Conservation (phyloP, 106 monocot genomes). For the Cymbidium sinense region DNA sequence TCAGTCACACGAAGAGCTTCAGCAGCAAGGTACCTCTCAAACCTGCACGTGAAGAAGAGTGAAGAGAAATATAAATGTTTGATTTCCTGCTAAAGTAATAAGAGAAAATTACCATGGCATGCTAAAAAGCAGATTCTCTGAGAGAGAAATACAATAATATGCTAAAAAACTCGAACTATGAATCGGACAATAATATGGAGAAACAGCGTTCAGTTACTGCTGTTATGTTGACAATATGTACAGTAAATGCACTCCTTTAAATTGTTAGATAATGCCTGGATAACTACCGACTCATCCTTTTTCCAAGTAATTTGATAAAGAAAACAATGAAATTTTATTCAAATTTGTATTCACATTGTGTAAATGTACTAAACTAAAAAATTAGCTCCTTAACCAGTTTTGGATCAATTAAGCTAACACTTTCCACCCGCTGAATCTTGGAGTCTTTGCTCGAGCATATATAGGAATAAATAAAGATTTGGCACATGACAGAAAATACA, state of each 20-base stretch:
- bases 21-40: constrained; percentile 78
- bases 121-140: background rate
- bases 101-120: background rate
- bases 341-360: background rate
- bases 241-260: too few relatives aligned
- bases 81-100: background rate
- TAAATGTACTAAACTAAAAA: background rate
- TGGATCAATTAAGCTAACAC: background rate
- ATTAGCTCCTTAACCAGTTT: background rate
- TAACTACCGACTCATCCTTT: too few relatives aligned
- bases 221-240: too few relatives aligned
- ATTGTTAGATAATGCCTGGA: too few relatives aligned
- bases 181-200: background rate
- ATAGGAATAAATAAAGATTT: background rate
- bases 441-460: background rate
- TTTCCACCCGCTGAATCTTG: background rate
- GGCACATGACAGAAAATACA: background rate
- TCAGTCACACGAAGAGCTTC: constrained; percentile 85
- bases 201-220: background rate
- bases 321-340: too few relatives aligned
- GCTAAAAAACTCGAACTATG: background rate
- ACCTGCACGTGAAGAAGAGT: constrained; percentile 23
- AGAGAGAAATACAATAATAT: background rate
- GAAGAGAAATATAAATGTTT: background rate
- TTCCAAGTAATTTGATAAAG: too few relatives aligned